A percentile compares a stretch with the other conserved stretches of the same genome.
Conservation (phyloP, 805 yeast species). For the Candida pseudofarinosa region DNA sequence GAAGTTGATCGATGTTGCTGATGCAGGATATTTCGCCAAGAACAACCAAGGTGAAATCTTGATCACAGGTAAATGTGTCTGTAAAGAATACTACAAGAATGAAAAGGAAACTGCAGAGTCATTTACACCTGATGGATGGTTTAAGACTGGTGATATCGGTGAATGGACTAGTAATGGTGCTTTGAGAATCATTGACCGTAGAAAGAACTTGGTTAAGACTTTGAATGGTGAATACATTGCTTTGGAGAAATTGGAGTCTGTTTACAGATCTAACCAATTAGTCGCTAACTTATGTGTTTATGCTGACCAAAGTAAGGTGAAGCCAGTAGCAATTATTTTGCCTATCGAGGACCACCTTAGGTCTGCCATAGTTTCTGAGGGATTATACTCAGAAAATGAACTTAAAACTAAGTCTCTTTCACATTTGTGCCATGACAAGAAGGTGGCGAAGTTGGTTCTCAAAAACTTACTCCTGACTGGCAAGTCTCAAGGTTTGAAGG, state of each 20-base stretch:
- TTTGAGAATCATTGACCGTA: slow-evolving; percentile 83
- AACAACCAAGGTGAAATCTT: slow-evolving; percentile 91
- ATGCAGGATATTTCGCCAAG: slow-evolving; percentile 86
- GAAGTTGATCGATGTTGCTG: slow-evolving; percentile 86
- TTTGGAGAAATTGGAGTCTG: slow-evolving; percentile 86
- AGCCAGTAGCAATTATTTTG: slow-evolving; percentile 87
- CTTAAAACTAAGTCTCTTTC: slow-evolving; percentile 40
- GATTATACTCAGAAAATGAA: slow-evolving; percentile 44
- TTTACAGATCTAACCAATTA: slow-evolving; percentile 76
- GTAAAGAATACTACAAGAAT: slow-evolving; percentile 77
- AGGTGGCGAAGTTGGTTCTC: slow-evolving; percentile 51
- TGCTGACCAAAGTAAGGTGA: slow-evolving; percentile 83
- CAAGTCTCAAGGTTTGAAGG: slow-evolving; percentile 70
- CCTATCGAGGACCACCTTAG: slow-evolving; percentile 70
- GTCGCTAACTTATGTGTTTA: slow-evolving; percentile 86
- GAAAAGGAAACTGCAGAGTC: slow-evolving; percentile 75
- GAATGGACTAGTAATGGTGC: slow-evolving; percentile 84
- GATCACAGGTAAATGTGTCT: slow-evolving; percentile 70
- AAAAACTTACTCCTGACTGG: slow-evolving; percentile 70
- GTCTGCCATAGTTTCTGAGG: slow-evolving; percentile 49
- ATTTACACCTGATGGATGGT: slow-evolving; percentile 84
- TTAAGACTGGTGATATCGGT: slow-evolving; percentile 94
- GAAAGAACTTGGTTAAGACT: slow-evolving; percentile 94
- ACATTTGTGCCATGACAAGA: slow-evolving; percentile 53
- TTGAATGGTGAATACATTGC: slow-evolving; percentile 97